Evolutionary conservation across 139 green algal genomes (phyloP), one percentile per base, ranked within the genome.

Genomic region (Raphidocelis subcapitata): DNA sequence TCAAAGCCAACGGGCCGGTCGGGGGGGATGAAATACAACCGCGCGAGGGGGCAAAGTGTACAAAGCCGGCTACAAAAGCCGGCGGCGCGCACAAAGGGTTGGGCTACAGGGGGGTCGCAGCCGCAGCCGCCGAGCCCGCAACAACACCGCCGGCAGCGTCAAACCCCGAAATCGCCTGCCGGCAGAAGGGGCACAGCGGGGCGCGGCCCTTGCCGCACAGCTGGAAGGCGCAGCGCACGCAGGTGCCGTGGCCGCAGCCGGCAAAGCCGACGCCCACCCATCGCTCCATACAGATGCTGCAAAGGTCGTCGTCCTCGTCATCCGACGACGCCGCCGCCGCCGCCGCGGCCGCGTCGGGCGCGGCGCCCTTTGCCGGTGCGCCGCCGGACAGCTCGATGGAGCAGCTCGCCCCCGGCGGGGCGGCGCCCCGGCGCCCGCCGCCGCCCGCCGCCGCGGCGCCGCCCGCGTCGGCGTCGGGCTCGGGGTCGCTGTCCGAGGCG

Each of bases 191-290:
- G 52, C 82, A 87, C 29, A 62, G 68, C 18, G 82, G 78, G 63
- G 79, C 74, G 52, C 74, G 72, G 20, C 78, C 78, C 75, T 84
- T 87, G 41, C 81, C 72, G 41, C 78, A 84, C 37, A 87, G 72
- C 78, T 87, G 75, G 75, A 82, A 87, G 2, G 82, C 82, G 63
- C 82, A 87, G 74, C 81, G 78, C 67, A 87, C 65, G 47, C 82
- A 87, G 75, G 84, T 71, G 1, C 67, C 77, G 29, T 87, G 82
- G 35, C 80, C 74, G 71, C 82, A 87, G 26, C 71, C 62, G 15
- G 67, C 62, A 5, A 87, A 78, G 46, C 66, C 65, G 16, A 87
- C 65, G 0, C 67, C 75, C 0, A 82, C 75, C 16, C 57, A 66
- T 35, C 72, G 51, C 44, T 87, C 82, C 82, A 87, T 87, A 60